Percentiles rank a stretch among this genome's conserved stretches.
phyloP scores from a whole-genome alignment of 148 eudicot species.

The Vaccinium vitisidaea region DNA sequence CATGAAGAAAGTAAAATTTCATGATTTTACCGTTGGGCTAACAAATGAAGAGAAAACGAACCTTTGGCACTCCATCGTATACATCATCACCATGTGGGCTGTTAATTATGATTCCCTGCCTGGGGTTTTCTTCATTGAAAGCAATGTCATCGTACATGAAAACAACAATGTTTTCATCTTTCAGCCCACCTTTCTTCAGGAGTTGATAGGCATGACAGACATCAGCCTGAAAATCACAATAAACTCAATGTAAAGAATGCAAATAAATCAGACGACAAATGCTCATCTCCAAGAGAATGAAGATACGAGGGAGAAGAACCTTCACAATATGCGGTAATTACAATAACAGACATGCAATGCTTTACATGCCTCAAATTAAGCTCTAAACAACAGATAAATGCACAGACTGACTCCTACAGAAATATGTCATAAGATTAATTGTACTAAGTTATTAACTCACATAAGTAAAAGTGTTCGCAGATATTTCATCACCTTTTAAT shows the following conservation, averaged over 20 bases:
- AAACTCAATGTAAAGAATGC: neutral
- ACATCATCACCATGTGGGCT: constrained; percentile 70
- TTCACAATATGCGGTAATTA: neutral
- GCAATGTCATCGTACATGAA: constrained; percentile 3
- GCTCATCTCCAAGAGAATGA: neutral
- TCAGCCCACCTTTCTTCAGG: constrained; percentile 54
- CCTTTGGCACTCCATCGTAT: constrained; percentile 87
- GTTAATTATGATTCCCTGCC: constrained; percentile 67
- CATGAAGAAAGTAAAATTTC: neutral
- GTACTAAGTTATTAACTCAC: neutral
- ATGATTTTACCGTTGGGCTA: neutral
- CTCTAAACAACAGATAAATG: neutral
- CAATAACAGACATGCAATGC: neutral
- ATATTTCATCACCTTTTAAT: neutral
- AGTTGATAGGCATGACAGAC: constrained; percentile 66
- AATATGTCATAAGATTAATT: neutral
- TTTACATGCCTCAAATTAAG: neutral
- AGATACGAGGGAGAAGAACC: neutral
- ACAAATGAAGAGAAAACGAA: constrained; percentile 20
- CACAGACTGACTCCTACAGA: neutral
- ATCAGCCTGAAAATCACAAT: constrained; percentile 51
- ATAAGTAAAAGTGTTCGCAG: neutral
- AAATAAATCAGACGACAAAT: neutral
- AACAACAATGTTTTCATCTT: constrained; percentile 53
- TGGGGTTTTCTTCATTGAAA: constrained; percentile 48